These are phyloP conservation scores for Prunus persica DNA, from an alignment of 306 rosid species.

Conservation along the genomic window DNA sequence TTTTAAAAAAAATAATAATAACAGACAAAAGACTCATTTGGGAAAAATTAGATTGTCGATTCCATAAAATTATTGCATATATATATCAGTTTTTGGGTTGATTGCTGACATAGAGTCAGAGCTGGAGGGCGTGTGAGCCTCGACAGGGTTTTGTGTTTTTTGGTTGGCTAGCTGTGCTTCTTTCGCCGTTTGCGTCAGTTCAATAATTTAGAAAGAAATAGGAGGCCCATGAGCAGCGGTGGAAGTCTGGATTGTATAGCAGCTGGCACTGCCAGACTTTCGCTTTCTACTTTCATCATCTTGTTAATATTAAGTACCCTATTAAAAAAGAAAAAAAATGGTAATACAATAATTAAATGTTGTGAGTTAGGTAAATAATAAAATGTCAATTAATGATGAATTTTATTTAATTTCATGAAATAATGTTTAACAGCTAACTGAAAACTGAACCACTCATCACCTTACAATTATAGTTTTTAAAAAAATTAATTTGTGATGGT, in stretches of 20 bases:
- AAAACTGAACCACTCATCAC: no score
- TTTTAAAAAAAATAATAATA: no score
- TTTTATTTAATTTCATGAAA: no score
- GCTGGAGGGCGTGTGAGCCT: not conserved
- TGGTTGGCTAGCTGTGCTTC: not conserved
- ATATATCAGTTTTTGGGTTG: not conserved
- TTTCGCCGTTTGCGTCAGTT: not conserved
- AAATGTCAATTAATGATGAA: not conserved
- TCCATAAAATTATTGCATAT: no score
- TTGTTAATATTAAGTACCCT: not conserved
- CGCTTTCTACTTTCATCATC: not conserved
- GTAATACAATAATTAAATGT: not conserved
- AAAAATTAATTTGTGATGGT: no score
- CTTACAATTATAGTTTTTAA: no score
- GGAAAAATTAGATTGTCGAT: no score
- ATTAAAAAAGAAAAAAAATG: not conserved
- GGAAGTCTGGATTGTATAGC: not conserved
- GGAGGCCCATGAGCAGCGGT: not conserved
- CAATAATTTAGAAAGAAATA: not conserved
- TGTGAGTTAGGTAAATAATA: not conserved
- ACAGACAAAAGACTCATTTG: no score
- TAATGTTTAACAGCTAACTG: no score
- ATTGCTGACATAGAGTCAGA: not conserved
- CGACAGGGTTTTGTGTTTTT: not conserved
- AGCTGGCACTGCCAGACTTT: not conserved